Percentiles rank a stretch among this genome's conserved stretches.
phyloP scores from a whole-genome alignment of 2,329 filamentous ascomycete genomes.

The Onygenales sp. region DNA sequence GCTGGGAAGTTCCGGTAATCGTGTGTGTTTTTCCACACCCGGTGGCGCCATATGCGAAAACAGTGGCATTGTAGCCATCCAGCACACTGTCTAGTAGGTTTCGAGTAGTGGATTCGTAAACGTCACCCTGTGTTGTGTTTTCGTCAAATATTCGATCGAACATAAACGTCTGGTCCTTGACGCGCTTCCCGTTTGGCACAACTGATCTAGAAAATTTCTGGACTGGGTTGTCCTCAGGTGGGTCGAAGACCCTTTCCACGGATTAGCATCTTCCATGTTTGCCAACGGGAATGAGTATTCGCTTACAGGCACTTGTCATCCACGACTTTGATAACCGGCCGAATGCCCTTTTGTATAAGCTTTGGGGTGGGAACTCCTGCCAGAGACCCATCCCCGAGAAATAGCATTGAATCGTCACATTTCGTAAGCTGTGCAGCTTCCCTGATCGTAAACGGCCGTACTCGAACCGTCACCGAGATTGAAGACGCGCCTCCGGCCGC shows the following conservation, averaged over 20 bases:
- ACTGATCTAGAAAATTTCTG: constrained; percentile 78
- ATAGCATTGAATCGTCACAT: constrained; percentile 74
- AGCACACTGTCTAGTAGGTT: constrained; percentile 87
- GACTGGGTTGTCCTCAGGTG: constrained; percentile 86
- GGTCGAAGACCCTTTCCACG: constrained; percentile 73
- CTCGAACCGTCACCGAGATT: constrained; percentile 47
- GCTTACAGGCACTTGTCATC: constrained; percentile 92
- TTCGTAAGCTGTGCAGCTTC: constrained; percentile 81
- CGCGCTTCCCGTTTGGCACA: constrained; percentile 74
- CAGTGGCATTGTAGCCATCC: constrained; percentile 96
- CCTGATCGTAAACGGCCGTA: constrained; percentile 65
- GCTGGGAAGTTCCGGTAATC: constrained; percentile 82
- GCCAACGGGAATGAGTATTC: neutral
- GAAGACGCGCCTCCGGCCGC: constrained; percentile 38
- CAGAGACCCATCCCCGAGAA: constrained; percentile 92
- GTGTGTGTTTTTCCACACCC: constrained; percentile 98
- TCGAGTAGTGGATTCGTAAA: constrained; percentile 89
- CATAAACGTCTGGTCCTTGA: constrained; percentile 95
- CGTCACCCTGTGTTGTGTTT: constrained; percentile 80
- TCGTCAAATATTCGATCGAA: constrained; percentile 98
- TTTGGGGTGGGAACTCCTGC: constrained; percentile 80
- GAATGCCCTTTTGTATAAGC: constrained; percentile 73
- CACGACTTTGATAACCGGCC: constrained; percentile 89
- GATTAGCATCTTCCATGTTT: constrained; percentile 1
- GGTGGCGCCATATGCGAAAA: constrained; percentile 96